Evolutionary conservation across 2,329 filamentous ascomycete genomes (phyloP).

Genomic region (Colletotrichum incanum): DNA sequence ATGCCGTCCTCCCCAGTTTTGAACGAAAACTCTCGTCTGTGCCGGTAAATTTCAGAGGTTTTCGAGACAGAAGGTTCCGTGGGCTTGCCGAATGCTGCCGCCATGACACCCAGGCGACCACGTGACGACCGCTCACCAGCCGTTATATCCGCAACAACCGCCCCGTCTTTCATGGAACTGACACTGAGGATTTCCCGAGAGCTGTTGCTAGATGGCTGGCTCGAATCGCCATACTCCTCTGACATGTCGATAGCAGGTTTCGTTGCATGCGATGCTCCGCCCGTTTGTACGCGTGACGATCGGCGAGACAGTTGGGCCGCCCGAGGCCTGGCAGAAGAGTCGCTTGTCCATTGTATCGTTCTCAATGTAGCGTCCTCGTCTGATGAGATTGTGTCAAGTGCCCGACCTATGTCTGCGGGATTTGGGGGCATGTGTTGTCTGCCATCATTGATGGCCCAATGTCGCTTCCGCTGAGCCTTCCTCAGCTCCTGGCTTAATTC

Average conservation of each 20-base stretch:
- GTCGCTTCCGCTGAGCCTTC: conserved; percentile 8
- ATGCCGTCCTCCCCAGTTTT: conserved; percentile 48
- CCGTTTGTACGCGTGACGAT: not conserved
- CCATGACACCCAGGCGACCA: conserved; percentile 1
- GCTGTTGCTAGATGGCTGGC: not conserved
- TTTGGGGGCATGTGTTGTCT: not conserved
- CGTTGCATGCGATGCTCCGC: not conserved
- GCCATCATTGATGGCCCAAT: conserved; percentile 14
- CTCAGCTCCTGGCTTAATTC: conserved; percentile 34
- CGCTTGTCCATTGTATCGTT: not conserved
- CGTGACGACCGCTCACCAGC: not conserved
- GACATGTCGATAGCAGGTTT: not conserved
- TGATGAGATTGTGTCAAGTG: conserved; percentile 1
- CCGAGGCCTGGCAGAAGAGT: not conserved
- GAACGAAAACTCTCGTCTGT: conserved; percentile 50
- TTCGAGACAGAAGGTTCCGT: not conserved
- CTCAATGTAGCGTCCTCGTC: not conserved
- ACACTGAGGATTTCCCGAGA: not conserved
- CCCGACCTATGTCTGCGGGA: not conserved
- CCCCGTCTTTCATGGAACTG: not conserved
- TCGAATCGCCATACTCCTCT: not conserved
- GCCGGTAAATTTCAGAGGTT: not conserved
- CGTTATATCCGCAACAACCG: not conserved
- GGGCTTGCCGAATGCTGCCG: not conserved
- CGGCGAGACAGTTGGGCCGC: not conserved